Base-by-base conservation (phyloP, 129 eudicot species). In the Centaurea solstitialis region DNA sequence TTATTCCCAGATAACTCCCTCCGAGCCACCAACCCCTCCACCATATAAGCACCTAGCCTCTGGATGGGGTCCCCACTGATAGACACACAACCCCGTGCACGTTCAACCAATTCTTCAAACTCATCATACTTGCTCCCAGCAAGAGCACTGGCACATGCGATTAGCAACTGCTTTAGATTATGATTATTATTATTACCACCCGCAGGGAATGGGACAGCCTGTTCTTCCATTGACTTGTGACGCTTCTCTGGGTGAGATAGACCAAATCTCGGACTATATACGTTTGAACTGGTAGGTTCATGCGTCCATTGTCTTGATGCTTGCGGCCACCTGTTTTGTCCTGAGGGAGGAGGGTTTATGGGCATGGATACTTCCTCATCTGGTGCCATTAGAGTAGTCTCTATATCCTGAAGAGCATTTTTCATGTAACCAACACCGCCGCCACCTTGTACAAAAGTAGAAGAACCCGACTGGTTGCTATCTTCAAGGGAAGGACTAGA, bases 1-100 rank as follows among this genome's bases (percentile, higher is more conserved):
- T 90, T 80, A 69, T 72, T 85, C 18, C 98, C 98, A 0, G 98
- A 90, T 23, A 75, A 80, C 71, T 94, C 93, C 70, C 88, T 85
- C 78, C 97, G 89, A 22, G 98, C 98, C 13, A 94, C 87, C 70
- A 94, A 80, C 41, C 98, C 96, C 72, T 94, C 98, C 7, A 94
- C 76, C 91, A 94, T 80, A 88, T 94, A 94, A 11, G 98, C 98
- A 24, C 98, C 97, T 20, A 94, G 93, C 33, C 98, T 90, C 90
- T 94, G 97, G 20, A 90, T 86, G 22, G 98, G 98, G 78, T 92
- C 97, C 7, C 98, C 98, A 13, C 75, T 83, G 9, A 94, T 89
- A 15, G 96, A 92, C 76, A 94, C 94, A 8, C 53, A 80, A 13
- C 82, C 81, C 33, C 89, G 78, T 6, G 94, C 93, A 17, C 37